Conservation (phyloP, 345 rosid genomes). For the Camelina laxa region DNA sequence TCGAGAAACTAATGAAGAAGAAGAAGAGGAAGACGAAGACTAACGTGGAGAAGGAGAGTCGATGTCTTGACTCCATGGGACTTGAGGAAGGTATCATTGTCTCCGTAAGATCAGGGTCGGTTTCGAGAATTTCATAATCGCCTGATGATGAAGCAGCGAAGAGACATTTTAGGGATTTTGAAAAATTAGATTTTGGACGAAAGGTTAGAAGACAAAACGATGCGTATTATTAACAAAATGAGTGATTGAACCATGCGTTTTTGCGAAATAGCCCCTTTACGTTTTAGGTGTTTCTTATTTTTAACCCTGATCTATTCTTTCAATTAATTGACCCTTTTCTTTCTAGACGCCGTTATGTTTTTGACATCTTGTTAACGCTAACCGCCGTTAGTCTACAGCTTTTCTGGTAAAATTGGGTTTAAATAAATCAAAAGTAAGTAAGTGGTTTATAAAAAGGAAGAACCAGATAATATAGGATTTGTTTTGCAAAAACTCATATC, state of each 20-base stretch:
- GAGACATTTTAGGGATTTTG: constrained; percentile 21
- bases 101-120: constrained; percentile 14
- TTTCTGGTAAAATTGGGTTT: background rate
- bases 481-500: background rate
- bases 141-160: background rate
- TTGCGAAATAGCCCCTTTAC: background rate
- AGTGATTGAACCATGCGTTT: background rate
- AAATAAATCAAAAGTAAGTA: too few species aligned
- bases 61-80: constrained; percentile 60
- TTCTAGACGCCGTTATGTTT: background rate
- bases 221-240: background rate
- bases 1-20: constrained; percentile 2
- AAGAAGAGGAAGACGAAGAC: constrained; percentile 35
- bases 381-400: background rate
- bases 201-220: background rate
- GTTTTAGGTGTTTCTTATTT: background rate
- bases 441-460: background rate
- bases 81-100: constrained; percentile 41
- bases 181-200: background rate
- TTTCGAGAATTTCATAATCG: constrained; percentile 10
- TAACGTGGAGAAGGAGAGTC: constrained; percentile 55
- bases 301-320: background rate
- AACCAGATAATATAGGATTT: background rate
- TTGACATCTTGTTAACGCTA: background rate
- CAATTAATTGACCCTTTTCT: background rate